Evolutionary conservation across 495 filamentous ascomycete species (phyloP).

Genomic region (Collariella sp.): DNA sequence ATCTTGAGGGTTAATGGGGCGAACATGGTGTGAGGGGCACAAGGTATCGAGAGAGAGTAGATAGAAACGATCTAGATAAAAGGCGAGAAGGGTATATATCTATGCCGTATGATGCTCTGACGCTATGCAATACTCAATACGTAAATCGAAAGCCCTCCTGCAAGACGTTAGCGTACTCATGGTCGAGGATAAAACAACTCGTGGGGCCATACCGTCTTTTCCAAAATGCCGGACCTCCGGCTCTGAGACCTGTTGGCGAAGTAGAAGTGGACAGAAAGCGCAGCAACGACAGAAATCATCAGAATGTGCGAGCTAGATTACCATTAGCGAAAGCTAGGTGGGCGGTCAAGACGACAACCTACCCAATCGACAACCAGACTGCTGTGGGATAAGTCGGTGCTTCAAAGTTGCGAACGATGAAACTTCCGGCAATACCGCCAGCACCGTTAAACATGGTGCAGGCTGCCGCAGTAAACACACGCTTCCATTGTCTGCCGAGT

Average conservation of each 20-base stretch:
- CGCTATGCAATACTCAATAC: constrained; percentile 6
- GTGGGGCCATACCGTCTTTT: constrained; percentile 15
- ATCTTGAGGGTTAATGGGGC: constrained; percentile 54
- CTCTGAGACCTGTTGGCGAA: constrained; percentile 41
- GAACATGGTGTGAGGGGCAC: constrained; percentile 31
- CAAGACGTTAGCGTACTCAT: not conserved
- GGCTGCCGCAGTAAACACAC: constrained; percentile 59
- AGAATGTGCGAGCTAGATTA: constrained; percentile 46
- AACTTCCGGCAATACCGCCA: constrained; percentile 69
- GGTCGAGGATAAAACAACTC: not conserved
- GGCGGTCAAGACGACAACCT: not conserved
- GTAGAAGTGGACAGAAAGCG: constrained; percentile 56
- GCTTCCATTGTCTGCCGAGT: constrained; percentile 57
- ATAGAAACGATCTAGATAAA: not conserved
- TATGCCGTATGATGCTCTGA: not conserved
- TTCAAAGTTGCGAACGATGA: constrained; percentile 59
- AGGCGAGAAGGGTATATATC: not conserved
- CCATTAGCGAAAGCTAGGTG: not conserved
- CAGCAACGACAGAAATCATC: constrained; percentile 52
- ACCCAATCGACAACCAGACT: constrained; percentile 65
- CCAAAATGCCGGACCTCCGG: constrained; percentile 1
- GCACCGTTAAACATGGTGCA: constrained; percentile 65
- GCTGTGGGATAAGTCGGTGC: constrained; percentile 63
- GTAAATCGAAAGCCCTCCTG: constrained; percentile 22
- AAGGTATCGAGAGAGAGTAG: too few relatives aligned